Conservation (phyloP, 2,329 filamentous ascomycete genomes). For the Colletotrichum abscissum region DNA sequence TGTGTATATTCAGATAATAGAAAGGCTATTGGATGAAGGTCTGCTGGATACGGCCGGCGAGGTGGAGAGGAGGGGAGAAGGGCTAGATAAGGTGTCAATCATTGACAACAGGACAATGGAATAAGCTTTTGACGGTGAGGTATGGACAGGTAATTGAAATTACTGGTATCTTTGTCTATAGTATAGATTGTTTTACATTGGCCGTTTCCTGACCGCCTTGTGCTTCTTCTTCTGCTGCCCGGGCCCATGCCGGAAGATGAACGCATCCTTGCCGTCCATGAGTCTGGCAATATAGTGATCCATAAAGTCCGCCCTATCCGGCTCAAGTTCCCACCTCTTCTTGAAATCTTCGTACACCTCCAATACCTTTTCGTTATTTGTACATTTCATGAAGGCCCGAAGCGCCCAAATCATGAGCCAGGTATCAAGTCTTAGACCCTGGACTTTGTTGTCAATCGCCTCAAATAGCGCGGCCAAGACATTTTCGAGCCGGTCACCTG, state of each 20-base stretch:
- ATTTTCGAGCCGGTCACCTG: conserved; percentile 71
- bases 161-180: conserved; percentile 35
- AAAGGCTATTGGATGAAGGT: too few relatives aligned
- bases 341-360: conserved; percentile 64
- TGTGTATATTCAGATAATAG: too few relatives aligned
- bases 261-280: conserved; percentile 45
- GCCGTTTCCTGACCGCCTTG: conserved; percentile 1
- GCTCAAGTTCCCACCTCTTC: conserved; percentile 57
- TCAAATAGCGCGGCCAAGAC: conserved; percentile 75
- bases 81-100: not conserved
- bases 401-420: conserved; percentile 73
- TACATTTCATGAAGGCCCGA: conserved; percentile 72
- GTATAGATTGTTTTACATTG: conserved; percentile 4
- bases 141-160: not conserved
- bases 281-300: conserved; percentile 57
- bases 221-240: not conserved
- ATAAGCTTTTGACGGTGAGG: too few relatives aligned
- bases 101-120: not conserved
- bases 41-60: too few relatives aligned
- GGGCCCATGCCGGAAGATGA: not conserved
- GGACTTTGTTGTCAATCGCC: conserved; percentile 59
- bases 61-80: too few relatives aligned
- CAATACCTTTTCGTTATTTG: conserved; percentile 61
- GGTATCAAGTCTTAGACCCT: conserved; percentile 63
- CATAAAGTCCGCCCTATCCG: conserved; percentile 57